These are phyloP conservation scores for Rhizophagus clarus DNA, from an alignment of 192 early-diverging fungal genomes.

Conservation along the genomic window DNA sequence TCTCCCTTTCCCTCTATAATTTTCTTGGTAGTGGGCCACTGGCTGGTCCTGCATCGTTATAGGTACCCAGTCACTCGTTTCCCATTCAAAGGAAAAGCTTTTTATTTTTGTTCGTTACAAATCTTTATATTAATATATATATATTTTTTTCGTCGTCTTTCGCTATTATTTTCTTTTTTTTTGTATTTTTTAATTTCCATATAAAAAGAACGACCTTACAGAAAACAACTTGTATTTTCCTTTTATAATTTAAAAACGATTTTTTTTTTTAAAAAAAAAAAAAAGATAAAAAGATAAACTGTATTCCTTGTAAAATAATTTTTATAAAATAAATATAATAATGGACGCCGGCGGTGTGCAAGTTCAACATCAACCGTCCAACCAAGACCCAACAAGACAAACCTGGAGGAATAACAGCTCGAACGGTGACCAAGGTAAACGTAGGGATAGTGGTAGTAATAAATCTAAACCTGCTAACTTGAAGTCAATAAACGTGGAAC, in stretches of 20 bases:
- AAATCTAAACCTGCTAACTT: conserved; percentile 23
- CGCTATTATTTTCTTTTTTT: conserved; percentile 3
- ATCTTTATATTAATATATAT: background rate
- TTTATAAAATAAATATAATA: background rate
- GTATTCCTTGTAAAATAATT: background rate
- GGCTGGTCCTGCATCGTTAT: conserved; percentile 34
- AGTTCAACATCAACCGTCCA: conserved; percentile 33
- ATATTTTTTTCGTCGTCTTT: background rate
- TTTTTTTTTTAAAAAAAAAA: background rate
- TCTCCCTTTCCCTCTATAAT: background rate
- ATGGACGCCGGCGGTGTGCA: conserved; percentile 31
- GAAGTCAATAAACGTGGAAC: conserved; percentile 27
- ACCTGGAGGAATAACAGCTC: conserved; percentile 23
- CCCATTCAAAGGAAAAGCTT: conserved; percentile 7
- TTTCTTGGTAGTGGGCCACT: conserved; percentile 34
- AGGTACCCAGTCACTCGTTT: conserved; percentile 37
- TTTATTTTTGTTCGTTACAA: background rate
- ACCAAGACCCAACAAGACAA: conserved; percentile 27
- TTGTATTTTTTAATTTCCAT: conserved; percentile 8
- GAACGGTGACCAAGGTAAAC: conserved; percentile 28
- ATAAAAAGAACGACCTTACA: background rate
- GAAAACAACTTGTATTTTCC: conserved; percentile 3
- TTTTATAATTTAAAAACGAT: background rate
- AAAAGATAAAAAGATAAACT: background rate
- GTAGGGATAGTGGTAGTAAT: conserved; percentile 26